Conservation (phyloP, 1,284 basidiomycete genomes). For the Ustilago curta region DNA sequence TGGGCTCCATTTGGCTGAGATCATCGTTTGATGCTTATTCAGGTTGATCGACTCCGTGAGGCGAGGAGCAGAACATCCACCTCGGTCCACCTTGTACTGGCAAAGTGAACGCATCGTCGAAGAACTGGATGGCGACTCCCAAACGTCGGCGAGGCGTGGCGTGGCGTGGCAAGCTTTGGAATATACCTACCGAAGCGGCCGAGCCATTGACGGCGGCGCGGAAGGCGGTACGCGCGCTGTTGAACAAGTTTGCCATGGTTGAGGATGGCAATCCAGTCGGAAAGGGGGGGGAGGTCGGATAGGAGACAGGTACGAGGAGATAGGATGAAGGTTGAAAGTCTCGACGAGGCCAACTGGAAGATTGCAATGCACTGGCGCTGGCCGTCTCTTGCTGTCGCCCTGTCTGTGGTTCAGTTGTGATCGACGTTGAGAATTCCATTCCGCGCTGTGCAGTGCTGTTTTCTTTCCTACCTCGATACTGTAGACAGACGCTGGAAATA, state of each 20-base stretch:
- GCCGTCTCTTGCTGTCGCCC: neutral
- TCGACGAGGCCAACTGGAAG: slow-evolving; percentile 1
- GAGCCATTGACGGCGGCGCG: slow-evolving; percentile 52
- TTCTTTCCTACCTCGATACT: too few relatives aligned
- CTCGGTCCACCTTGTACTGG: neutral
- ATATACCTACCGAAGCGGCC: slow-evolving; percentile 52
- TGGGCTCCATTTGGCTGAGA: too few relatives aligned
- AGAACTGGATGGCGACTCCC: neutral
- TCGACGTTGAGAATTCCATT: slow-evolving; percentile 6
- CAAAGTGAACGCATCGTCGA: neutral
- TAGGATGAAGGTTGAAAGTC: slow-evolving; percentile 13
- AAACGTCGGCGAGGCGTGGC: neutral
- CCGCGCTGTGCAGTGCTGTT: neutral
- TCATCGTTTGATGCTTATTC: too few relatives aligned
- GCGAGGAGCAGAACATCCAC: neutral
- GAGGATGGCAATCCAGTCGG: slow-evolving; percentile 25
- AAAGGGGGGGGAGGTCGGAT: neutral
- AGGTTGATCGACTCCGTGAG: neutral
- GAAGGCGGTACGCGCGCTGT: slow-evolving; percentile 52
- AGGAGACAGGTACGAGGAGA: slow-evolving; percentile 3
- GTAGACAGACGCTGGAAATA: neutral
- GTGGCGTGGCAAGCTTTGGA: slow-evolving; percentile 1
- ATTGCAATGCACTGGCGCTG: neutral
- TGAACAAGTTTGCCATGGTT: slow-evolving; percentile 55
- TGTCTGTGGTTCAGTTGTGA: slow-evolving; percentile 6